Base-by-base conservation (phyloP, 176 grass and related monocot genomes). In the Microstegium vimineum region DNA sequence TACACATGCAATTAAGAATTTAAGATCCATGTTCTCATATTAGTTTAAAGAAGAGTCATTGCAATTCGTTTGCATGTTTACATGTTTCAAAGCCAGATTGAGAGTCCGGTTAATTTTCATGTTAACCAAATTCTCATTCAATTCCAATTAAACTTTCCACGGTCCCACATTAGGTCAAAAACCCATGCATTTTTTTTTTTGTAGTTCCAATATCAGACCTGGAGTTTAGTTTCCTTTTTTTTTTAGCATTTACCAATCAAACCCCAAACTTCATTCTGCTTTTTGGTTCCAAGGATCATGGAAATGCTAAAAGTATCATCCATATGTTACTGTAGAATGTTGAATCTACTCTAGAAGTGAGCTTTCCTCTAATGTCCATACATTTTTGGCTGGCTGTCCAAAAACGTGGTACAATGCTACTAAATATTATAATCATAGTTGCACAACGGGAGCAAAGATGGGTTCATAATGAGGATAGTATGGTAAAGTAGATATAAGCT, bases 71-170 rank as follows among this genome's bases (percentile, higher is more conserved):
- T 73, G 23, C 49, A 83, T 40, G n/a, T n/a, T n/a, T n/a, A n/a
- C n/a, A n/a, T n/a, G 23, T 80, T 79, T 20, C 20, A 36, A 84
- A 51, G 80, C 30, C 51, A 84, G 52, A n/a, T n/a, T n/a, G 60
- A 69, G 22, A 70, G 12, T 26, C 67, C 22, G 13, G n/a, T 41
- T 42, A 70, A 42, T n/a, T 68, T n/a, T n/a, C 33, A 37, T 36
- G 33, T n/a, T n/a, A 31, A 38, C 17, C 63, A 70, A 61, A 38
- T 81, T 45, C n/a, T 30, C 12, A 46, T 37, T 38, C 10, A 14
- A 35, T 12, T 51, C 51, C 25, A 23, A 74, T 45, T 37, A 79
- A 8, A 23, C 47, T 74, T 74, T 74, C 28, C 76, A 69, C 66
- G 38, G 60, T 82, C 51, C 71, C 16, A 36, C 37, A 62, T 62